phyloP scores from a whole-genome alignment of 257 asterid genomes.

The Nyctanthes arbortristis region DNA sequence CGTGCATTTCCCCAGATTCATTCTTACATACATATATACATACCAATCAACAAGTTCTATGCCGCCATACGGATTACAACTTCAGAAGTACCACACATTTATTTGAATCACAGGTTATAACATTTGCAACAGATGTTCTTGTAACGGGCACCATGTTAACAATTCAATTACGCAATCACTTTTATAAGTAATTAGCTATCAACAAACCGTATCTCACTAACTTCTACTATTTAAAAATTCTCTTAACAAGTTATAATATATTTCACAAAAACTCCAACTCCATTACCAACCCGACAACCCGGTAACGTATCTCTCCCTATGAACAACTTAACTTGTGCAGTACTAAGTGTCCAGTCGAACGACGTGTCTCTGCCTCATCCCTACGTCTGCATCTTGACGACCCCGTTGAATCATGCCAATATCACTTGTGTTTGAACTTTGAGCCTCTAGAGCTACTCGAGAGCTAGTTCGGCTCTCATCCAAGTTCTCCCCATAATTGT shows the following conservation, averaged over 20 bases:
- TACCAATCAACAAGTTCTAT: slow-evolving; percentile 43
- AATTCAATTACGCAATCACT: background rate
- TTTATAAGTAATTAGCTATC: background rate
- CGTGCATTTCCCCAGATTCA: too few relatives aligned
- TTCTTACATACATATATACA: slow-evolving; percentile 33
- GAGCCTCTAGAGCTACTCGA: slow-evolving; percentile 7
- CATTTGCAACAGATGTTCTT: background rate
- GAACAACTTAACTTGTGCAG: background rate
- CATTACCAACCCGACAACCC: background rate
- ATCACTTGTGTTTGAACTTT: slow-evolving; percentile 7
- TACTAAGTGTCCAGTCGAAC: slow-evolving; percentile 42
- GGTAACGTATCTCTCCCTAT: background rate
- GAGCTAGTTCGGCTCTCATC: slow-evolving; percentile 31
- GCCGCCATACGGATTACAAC: slow-evolving; percentile 27
- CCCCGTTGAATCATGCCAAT: slow-evolving; percentile 20
- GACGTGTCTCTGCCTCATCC: slow-evolving; percentile 64
- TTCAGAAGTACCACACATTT: slow-evolving; percentile 22
- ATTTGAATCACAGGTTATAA: background rate
- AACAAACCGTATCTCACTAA: background rate
- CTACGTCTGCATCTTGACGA: slow-evolving; percentile 38
- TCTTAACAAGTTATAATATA: background rate
- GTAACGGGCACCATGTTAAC: background rate
- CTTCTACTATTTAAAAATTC: background rate
- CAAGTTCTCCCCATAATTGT: slow-evolving; percentile 68
- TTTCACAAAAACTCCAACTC: background rate